Base-by-base conservation (phyloP, 495 filamentous ascomycete genomes). In the Hypoxylon lenormandii region DNA sequence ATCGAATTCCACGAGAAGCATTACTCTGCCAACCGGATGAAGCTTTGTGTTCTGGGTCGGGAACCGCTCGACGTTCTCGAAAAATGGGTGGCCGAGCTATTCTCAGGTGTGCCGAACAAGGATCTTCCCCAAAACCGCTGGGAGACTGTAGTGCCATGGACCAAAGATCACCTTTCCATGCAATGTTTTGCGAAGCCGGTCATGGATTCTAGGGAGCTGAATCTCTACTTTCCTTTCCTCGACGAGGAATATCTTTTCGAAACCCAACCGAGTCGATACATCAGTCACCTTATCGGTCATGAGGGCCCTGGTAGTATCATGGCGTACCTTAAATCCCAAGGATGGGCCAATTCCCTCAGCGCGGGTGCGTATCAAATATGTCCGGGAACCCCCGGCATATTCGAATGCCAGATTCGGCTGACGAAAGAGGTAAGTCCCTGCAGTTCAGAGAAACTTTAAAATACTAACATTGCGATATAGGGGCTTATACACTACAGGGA, bases 291-390 rank as follows among this genome's bases (percentile, higher is more conserved):
- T 46, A 94, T 99, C 66, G 95, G 95, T 12, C 96, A 99, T 66
- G 95, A 99, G 78, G 95, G 95, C 0, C 95, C 95, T 6, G 95
- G 95, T 1, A 97, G 95, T 80, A 94, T 99, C 68, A 87, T 99
- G 76, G 89, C 95, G 0, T 94, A 97, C 76, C 86, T 97, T 75
- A 99, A 98, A 79, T 89, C 87, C 19, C 97, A 96, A 77, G 95
- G 96, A 43, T 98, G 93, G 96, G 93, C 90, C 8, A 97, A 96
- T 79, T 88, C 88, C 2, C 81, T 99, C 10, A 89, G 88, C 61
- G 92, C 94, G 54, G 95, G 94, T 37, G 83, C 87, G 19, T 89
- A 87, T 74, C 81, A 88, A 3, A 80, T 96, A 21, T 94, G 92
- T 71, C 91, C 93, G 4, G 95, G 94, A 21, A 87, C 91, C 0